Evolutionary conservation across 352 stramenopile genomes (phyloP), one percentile per base, ranked within the genome.

Genomic region (Globisporangium recalcitrans): DNA sequence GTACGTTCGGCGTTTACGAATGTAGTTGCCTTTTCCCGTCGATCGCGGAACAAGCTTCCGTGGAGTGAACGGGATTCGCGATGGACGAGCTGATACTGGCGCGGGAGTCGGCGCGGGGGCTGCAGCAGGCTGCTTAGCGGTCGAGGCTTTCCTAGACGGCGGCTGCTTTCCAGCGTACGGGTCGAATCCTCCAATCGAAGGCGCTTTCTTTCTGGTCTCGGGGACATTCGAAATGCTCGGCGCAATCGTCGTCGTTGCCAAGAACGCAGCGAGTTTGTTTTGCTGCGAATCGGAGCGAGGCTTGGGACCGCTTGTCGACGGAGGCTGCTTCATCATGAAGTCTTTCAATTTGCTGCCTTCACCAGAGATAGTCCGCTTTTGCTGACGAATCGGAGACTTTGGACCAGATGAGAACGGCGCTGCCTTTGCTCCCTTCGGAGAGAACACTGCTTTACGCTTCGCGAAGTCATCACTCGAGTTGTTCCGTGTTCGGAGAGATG

Each of bases 1-100:
- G 74, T 93, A 96, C 63, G 87, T 94, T 52, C 86, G 82, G 36
- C 81, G 85, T 56, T 87, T 83, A 21, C 79, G 81, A 21, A 94
- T 71, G 59, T 86, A 94, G 59, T 90, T 86, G 38, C 78, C 67
- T 8, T 68, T 73, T 21, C 82, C 80, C 8, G 85, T 85, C 5
- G 87, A 96, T 2, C 83, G 80, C 26, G 83, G 67, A 7, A 78
- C 77, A 40, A 71, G 69, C 59, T 77, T 64, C 4, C 82, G 78
- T 24, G 78, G 78, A 24, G 68, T 77, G 61, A 85, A 83, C 4
- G 77, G 72, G 26, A 77, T 63, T 27, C 73, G 75, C 24, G 78
- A 85, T 49, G 56, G 14, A 3, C 58, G 29, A 5, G 11, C 22
- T 5, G 36, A 36, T 8, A 58, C 40, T 21, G 66, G 31, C 22